Conservation (phyloP, 2,329 filamentous ascomycete species). For the Aspergillus luchuensis region DNA sequence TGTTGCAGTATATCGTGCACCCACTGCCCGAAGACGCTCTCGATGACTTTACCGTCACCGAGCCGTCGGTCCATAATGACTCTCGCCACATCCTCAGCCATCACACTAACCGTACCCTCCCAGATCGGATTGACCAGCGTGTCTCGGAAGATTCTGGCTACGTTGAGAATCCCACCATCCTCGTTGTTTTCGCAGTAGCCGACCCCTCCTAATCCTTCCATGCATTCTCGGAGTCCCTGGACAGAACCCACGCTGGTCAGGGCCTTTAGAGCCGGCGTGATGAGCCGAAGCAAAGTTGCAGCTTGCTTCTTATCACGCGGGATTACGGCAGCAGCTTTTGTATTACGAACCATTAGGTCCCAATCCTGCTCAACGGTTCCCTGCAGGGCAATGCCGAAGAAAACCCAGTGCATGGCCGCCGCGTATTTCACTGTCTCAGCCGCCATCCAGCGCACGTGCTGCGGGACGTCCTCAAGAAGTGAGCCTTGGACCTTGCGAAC, state of each 20-base stretch:
- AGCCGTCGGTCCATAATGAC: neutral
- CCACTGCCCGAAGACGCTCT: neutral
- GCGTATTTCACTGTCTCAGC: constrained; percentile 43
- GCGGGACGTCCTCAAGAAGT: constrained; percentile 42
- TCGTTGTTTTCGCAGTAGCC: constrained; percentile 45
- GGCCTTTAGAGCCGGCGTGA: constrained; percentile 39
- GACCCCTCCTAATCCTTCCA: constrained; percentile 42
- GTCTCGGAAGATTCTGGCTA: constrained; percentile 67
- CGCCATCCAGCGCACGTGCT: constrained; percentile 44
- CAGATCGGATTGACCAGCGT: constrained; percentile 60
- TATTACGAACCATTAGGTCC: constrained; percentile 32
- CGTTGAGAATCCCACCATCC: constrained; percentile 63
- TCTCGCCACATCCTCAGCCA: constrained; percentile 44
- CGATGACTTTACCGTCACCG: neutral
- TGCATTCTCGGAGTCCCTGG: constrained; percentile 39
- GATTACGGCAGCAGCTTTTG: constrained; percentile 47
- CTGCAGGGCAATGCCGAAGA: constrained; percentile 38
- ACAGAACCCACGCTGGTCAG: constrained; percentile 38
- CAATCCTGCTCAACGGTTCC: constrained; percentile 57
- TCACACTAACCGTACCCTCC: constrained; percentile 73
- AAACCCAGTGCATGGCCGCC: constrained; percentile 40
- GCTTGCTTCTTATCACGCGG: constrained; percentile 28
- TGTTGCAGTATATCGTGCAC: neutral
- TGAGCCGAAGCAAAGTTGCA: constrained; percentile 28
- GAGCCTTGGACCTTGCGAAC: constrained; percentile 41